phyloP scores from a whole-genome alignment of 2,329 filamentous ascomycete species.

The Sporothrix humicola region DNA sequence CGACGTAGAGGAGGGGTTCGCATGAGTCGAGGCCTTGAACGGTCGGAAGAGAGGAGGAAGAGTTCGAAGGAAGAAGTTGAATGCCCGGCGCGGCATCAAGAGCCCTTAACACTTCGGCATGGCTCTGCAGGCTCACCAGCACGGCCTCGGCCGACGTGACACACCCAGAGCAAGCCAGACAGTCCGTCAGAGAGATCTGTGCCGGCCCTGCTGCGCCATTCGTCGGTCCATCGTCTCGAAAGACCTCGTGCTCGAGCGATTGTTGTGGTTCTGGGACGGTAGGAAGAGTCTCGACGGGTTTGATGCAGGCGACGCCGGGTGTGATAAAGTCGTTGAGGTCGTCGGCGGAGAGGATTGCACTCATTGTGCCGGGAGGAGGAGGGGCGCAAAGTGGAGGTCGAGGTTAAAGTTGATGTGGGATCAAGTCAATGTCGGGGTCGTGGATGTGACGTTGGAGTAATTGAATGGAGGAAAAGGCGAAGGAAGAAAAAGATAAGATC shows the following conservation, averaged over 20 bases:
- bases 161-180: constrained; percentile 94
- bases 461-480: not conserved
- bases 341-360: constrained; percentile 94
- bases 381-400: not conserved
- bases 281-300: constrained; percentile 92
- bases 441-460: not conserved
- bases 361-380: constrained; percentile 66
- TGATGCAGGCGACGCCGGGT: constrained; percentile 96
- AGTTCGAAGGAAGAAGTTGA: constrained; percentile 45
- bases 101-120: constrained; percentile 84
- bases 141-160: constrained; percentile 97
- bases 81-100: constrained; percentile 71
- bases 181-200: constrained; percentile 95
- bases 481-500: too few species aligned
- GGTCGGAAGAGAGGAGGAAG: constrained; percentile 39
- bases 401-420: not conserved
- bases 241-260: constrained; percentile 76
- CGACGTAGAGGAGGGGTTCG: constrained; percentile 84
- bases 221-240: constrained; percentile 80
- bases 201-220: constrained; percentile 66
- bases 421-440: too few species aligned
- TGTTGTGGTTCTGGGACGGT: constrained; percentile 54
- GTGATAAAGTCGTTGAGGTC: constrained; percentile 99
- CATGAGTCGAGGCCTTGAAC: constrained; percentile 57
- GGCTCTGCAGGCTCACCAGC: constrained; percentile 92